Base-by-base conservation (phyloP, 1,284 basidiomycete species). In the Apiotrichum sp. region DNA sequence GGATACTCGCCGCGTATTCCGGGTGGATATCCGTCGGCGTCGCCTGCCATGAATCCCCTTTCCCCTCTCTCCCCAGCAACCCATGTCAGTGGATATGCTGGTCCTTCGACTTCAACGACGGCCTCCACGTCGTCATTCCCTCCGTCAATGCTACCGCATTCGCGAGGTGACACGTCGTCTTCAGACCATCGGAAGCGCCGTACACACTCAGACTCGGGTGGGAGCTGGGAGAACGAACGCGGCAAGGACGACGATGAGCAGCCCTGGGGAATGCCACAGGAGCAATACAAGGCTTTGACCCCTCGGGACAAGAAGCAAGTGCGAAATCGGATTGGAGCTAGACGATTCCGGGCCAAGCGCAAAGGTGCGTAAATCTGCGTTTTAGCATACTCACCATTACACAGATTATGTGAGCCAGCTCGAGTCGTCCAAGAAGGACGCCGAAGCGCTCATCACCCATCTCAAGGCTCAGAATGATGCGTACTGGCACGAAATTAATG, bases 261-360 rank as follows among this genome's bases (percentile, higher is more conserved):
- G 56, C 71, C 70, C 3, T 74, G 71, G 71, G 72, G 69, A 1
- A 72, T 74, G 70, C 72, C 72, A 0, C 70, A 73, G 52, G 69
- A 71, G 1, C 63, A 69, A 50, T 74, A 74, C 57, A 69, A 69
- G 54, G 66, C 67, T 9, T 56, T 74, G 42, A 69, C 65, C 41
- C 68, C 71, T 3, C 63, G 62, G 16, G 72, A 72, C 47, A 74
- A 74, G 65, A 73, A 74, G 55, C 70, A 74, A 50, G 68, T 74
- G 9, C 61, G 72, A 54, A 74, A 72, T 50, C 60, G 67, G 50
- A 69, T 73, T 40, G 72, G 72, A 4, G 72, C 72, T 0, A 47
- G 69, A 35, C 47, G 68, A 42, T 74, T 74, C 62, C 58, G 72
- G 10, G 71, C 70, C 3, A 74, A 73, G 55, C 61, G 70, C n/a